Evolutionary conservation across 345 rosid species (phyloP).

Genomic region (Triadica sebifera): DNA sequence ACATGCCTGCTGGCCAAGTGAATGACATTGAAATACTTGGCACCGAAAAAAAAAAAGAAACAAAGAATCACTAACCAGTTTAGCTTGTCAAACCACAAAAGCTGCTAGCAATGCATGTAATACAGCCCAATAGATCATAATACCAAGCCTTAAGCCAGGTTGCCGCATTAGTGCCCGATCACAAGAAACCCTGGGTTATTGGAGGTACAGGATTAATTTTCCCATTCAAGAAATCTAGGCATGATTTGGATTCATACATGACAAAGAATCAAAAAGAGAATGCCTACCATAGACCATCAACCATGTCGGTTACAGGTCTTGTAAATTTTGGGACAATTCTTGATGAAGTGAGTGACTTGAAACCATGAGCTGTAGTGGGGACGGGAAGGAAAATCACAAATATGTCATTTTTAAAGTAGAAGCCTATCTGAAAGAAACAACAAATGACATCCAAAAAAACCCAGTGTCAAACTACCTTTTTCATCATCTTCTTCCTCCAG

Average conservation of each 20-base stretch:
- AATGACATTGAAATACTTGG: no score
- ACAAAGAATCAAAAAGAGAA: constrained; percentile 6
- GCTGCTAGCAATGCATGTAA: constrained; percentile 35
- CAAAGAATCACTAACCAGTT: no score
- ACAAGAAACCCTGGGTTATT: constrained; percentile 77
- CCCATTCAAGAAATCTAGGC: background rate
- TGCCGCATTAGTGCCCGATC: constrained; percentile 90
- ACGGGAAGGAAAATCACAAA: background rate
- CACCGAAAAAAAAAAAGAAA: no score
- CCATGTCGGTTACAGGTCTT: constrained; percentile 71
- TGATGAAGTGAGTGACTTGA: constrained; percentile 83
- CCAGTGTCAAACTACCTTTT: constrained; percentile 52
- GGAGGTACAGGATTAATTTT: background rate
- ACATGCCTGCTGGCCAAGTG: no score
- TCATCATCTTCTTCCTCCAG: constrained; percentile 91
- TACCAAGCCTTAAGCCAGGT: constrained; percentile 81
- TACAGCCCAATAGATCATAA: constrained; percentile 87
- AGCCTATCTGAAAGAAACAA: background rate
- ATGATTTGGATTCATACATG: background rate
- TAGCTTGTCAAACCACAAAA: no score
- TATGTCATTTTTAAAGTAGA: background rate
- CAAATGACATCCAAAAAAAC: background rate
- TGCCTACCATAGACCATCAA: constrained; percentile 84
- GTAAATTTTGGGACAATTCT: constrained; percentile 77
- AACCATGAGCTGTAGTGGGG: constrained; percentile 68